Conservation (phyloP, 2,329 filamentous ascomycete genomes). For the Ascocoryne sarcoides region DNA sequence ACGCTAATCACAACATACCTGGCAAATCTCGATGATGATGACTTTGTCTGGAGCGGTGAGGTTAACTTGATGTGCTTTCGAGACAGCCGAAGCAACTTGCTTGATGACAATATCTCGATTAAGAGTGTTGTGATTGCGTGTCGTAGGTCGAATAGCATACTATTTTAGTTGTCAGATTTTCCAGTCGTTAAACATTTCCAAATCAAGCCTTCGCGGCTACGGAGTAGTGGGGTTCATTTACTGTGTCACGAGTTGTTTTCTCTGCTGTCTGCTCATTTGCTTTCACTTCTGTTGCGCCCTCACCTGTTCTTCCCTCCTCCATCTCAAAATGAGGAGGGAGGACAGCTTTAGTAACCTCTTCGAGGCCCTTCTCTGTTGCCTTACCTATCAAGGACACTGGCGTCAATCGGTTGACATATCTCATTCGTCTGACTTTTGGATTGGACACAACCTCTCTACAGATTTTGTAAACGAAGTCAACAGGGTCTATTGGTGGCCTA, state of each 20-base stretch:
- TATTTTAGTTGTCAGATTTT: constrained; percentile 29
- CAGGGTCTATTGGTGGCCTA: constrained; percentile 44
- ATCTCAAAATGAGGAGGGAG: constrained; percentile 51
- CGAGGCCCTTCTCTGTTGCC: constrained; percentile 60
- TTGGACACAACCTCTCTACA: constrained; percentile 43
- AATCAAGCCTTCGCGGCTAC: constrained; percentile 4
- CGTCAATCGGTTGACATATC: constrained; percentile 53
- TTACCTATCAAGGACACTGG: constrained; percentile 48
- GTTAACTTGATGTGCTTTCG: constrained; percentile 65
- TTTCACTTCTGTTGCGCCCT: constrained; percentile 7
- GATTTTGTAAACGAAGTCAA: constrained; percentile 44
- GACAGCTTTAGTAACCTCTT: constrained; percentile 54
- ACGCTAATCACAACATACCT: constrained; percentile 50
- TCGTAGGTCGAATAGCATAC: constrained; percentile 78
- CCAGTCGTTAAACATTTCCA: constrained; percentile 5
- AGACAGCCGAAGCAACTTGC: constrained; percentile 42
- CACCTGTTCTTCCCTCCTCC: constrained; percentile 17
- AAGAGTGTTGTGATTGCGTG: constrained; percentile 63
- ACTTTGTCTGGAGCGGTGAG: constrained; percentile 71
- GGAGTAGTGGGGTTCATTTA: not conserved
- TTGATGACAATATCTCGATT: constrained; percentile 63
- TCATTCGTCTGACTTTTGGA: constrained; percentile 37
- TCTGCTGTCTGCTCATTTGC: constrained; percentile 2
- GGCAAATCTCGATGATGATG: constrained; percentile 71
- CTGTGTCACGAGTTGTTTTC: not conserved